phyloP scores from a whole-genome alignment of 495 filamentous ascomycete species.

The Hypoxylon fragiforme region DNA sequence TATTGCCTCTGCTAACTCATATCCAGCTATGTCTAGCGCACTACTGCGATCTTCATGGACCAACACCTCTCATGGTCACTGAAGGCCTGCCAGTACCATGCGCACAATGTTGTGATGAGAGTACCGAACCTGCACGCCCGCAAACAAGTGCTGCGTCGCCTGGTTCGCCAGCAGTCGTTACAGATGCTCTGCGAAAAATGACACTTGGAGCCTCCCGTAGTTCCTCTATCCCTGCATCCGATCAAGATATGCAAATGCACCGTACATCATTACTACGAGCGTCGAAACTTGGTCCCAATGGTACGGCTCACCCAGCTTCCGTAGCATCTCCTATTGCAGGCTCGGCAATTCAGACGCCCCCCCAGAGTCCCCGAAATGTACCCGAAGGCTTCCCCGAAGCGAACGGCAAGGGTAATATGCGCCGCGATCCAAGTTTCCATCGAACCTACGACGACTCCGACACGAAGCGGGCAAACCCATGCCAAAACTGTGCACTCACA shows the following conservation, averaged over 20 bases:
- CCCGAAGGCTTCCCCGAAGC: conserved; percentile 34
- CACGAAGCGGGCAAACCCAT: conserved; percentile 55
- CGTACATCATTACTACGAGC: conserved; percentile 43
- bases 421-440: conserved; percentile 54
- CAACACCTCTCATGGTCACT: conserved; percentile 93
- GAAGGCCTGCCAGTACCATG: conserved; percentile 82
- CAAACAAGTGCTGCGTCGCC: conserved; percentile 42
- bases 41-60: conserved; percentile 95
- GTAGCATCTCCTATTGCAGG: conserved; percentile 27
- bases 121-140: conserved; percentile 28
- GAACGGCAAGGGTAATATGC: conserved; percentile 35
- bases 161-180: conserved; percentile 37
- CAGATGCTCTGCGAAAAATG: conserved; percentile 48
- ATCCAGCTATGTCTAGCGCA: conserved; percentile 89
- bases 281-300: conserved; percentile 27
- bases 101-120: conserved; percentile 66
- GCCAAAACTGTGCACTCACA: conserved; percentile 65
- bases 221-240: conserved; percentile 44
- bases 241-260: conserved; percentile 47
- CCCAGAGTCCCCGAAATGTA: conserved; percentile 60
- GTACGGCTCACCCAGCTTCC: conserved; percentile 12
- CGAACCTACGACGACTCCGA: conserved; percentile 61
- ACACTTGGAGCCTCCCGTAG: conserved; percentile 41
- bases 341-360: conserved; percentile 62
- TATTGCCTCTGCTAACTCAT: conserved; percentile 44